These are phyloP conservation scores for Eutypella sp. DNA, from an alignment of 2,329 filamentous ascomycete species.

Conservation along the genomic window DNA sequence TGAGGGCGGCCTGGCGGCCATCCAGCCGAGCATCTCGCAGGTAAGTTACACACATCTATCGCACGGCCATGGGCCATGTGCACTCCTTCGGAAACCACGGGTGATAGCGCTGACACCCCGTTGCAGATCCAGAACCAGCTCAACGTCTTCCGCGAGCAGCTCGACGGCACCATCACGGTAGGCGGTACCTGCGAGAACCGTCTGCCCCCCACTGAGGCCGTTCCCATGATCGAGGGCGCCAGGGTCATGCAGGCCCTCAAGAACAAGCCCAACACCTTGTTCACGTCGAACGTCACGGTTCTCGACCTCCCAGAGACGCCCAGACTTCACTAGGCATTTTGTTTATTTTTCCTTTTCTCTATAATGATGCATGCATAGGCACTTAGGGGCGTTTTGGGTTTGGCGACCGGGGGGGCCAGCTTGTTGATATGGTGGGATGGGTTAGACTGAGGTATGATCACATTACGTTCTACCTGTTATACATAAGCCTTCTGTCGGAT, in stretches of 20 bases:
- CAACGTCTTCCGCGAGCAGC: neutral
- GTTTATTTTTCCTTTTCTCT: no score
- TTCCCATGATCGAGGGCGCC: neutral
- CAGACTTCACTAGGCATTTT: no score
- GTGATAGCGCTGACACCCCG: neutral
- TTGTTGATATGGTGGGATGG: no score
- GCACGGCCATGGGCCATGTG: neutral
- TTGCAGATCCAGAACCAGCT: neutral
- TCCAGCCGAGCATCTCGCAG: conserved; percentile 18
- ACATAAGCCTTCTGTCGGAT: no score
- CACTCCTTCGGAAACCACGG: neutral
- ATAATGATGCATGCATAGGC: no score
- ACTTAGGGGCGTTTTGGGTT: no score
- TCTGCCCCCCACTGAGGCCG: neutral
- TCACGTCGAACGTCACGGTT: neutral
- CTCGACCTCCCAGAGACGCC: neutral
- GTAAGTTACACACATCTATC: no score
- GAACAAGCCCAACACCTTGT: neutral
- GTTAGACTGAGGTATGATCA: no score
- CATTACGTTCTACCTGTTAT: no score
- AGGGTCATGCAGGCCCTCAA: neutral
- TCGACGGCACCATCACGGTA: neutral
- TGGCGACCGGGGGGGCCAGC: no score
- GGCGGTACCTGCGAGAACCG: neutral
- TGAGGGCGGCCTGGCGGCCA: conserved; percentile 17